Percentiles rank a stretch among this genome's conserved stretches.
These are phyloP conservation scores for Colletotrichum lini DNA, from an alignment of 2,329 filamentous ascomycete species.

Conservation along the genomic window DNA sequence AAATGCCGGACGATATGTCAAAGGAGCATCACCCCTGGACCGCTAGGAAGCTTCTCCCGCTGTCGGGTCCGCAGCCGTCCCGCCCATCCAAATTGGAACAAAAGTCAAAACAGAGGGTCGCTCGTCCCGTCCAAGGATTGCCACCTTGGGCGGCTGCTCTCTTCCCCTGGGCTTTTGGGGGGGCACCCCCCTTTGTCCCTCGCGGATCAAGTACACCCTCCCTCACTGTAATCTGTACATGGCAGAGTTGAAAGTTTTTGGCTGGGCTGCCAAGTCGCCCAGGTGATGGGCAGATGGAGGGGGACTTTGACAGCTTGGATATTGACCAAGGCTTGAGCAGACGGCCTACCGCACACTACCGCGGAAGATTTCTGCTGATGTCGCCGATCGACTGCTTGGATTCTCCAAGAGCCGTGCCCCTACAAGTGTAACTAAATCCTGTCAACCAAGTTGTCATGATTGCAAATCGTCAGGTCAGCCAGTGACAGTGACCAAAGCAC, in stretches of 20 bases:
- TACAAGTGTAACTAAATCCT: slow-evolving; percentile 30
- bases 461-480: slow-evolving; percentile 10
- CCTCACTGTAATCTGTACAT: too few species aligned
- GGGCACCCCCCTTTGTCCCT: not conserved
- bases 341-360: not conserved
- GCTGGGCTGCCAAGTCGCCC: not conserved
- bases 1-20: not conserved
- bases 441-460: not conserved
- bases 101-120: slow-evolving; percentile 37
- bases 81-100: slow-evolving; percentile 33
- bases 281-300: not conserved
- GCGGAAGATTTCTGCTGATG: slow-evolving; percentile 17
- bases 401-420: slow-evolving; percentile 23
- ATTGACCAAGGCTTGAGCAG: not conserved
- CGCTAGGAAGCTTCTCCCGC: slow-evolving; percentile 14
- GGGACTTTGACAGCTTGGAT: not conserved
- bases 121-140: slow-evolving; percentile 12
- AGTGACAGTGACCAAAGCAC: not conserved
- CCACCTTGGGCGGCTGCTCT: slow-evolving; percentile 9
- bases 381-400: slow-evolving; percentile 20
- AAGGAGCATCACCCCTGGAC: slow-evolving; percentile 4
- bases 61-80: slow-evolving; percentile 23
- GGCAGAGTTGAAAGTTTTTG: not conserved
- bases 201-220: too few species aligned
- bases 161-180: not conserved